Evolutionary conservation across 2,329 filamentous ascomycete species (phyloP), one percentile per base, ranked within the genome.

Genomic region (Penicillium nordicum): DNA sequence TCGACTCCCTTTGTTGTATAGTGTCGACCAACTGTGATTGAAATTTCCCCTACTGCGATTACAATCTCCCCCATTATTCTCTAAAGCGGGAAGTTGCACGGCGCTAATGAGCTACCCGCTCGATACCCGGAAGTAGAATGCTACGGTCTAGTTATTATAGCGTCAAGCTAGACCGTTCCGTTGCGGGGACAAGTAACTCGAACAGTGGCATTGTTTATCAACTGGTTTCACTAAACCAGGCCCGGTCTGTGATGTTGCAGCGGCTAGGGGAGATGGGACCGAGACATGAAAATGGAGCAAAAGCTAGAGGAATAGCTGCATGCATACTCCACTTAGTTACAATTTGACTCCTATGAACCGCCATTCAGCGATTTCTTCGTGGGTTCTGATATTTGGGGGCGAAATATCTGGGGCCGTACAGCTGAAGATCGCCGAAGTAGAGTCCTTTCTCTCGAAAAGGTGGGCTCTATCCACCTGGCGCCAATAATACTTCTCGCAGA

Each of bases 141-240:
- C 1, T 54, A 45, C 23, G 37, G 36, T 36, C 51, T 43, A 43
- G 27, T 30, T 30, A 23, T 42, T 48, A 49, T 43, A 30, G 40
- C 32, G 10, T 49, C 30, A 32, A 44, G 40, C 38, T 12, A 53
- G 54, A 52, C 44, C 48, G 46, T 50, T 52, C 46, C 57, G 38
- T 51, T 58, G 57, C 52, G 60, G 58, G 49, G 58, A n/a, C 7
- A 9, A 37, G 16, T 30, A 29, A 44, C 36, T 48, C 25, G 47
- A n/a, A 18, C 23, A 46, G 27, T 47, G 32, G 32, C 21, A 21
- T 25, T 14, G 21, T 41, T 48, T 32, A 50, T 43, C 37, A 34
- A 25, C 9, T 34, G 34, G 25, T 29, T 34, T 36, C 25, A 12
- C 10, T 11, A 3, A 21, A 29, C 36, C 40, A n/a, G 36, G 18